Evolutionary conservation across 2,329 filamentous ascomycete genomes (phyloP), one percentile per base, ranked within the genome.

Genomic region (Aspergillus jensenii): DNA sequence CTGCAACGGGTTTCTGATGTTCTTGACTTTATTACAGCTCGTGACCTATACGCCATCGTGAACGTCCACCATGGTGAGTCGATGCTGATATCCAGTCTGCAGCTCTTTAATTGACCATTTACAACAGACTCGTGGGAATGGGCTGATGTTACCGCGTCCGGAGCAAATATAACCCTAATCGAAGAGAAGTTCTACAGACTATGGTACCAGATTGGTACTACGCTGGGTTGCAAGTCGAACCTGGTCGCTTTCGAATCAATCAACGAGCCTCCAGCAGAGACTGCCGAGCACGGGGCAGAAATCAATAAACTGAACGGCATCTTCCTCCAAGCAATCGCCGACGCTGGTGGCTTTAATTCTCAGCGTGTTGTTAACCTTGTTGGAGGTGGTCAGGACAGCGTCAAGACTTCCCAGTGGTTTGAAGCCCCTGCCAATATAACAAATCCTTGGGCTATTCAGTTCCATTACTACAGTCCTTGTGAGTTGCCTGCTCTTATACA

Each of bases 361-460:
- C 66, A 82, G 59, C 73, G 84, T 40, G 82, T 87, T 0, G 81
- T 87, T 11, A 84, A 80, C 11, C 76, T 87, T 5, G 80, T 81
- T 3, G 82, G 83, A 4, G 76, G 78, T 2, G 74, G 76, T 6
- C 76, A 83, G 69, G 82, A 85, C 65, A 76, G 76, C 14, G 65
- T 74, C 12, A 82, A 84, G 67, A 86, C 83, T 2, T 78, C 75
- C 1, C 70, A 82, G 59, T 86, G 79, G 78, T 86, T 87, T 63
- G 70, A 78, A 58, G 71, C 71, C 9, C 81, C 82, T 0, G 68
- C 70, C 1, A 77, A 79, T 31, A 82, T 80, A 41, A 77, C 77
- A 12, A 84, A 84, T 57, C 84, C 84, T 0, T 86, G 82, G 78
- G 83, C 81, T 0, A 76, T 87, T 31, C 84, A 87, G 66, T 86